Conservation (phyloP, 2,329 filamentous ascomycete species). For the Anisogramma anomala region DNA sequence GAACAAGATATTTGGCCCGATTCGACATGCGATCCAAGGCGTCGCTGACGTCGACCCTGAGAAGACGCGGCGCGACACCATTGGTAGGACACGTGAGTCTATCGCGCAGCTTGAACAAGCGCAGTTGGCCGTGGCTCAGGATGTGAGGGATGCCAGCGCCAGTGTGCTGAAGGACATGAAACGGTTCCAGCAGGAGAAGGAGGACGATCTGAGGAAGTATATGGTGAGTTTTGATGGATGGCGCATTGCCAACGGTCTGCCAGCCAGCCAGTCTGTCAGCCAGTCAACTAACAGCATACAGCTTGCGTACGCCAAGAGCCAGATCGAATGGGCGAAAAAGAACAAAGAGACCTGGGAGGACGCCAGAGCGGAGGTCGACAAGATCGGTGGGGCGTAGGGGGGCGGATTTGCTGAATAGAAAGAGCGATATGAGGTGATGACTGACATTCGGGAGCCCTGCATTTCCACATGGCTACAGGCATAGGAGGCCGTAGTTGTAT, state of each 20-base stretch:
- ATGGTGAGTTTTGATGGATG: conserved; percentile 92
- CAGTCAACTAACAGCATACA: conserved; percentile 25
- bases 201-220: conserved; percentile 83
- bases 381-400: conserved; percentile 57
- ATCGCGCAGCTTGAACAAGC: conserved; percentile 83
- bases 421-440: conserved; percentile 4
- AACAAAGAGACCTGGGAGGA: conserved; percentile 89
- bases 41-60: conserved; percentile 96
- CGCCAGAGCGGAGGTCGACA: conserved; percentile 73
- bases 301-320: conserved; percentile 85
- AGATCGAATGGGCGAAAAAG: conserved; percentile 89
- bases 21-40: conserved; percentile 90
- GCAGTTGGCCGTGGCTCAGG: conserved; percentile 73
- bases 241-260: too few species aligned
- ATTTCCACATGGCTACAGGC: neutral
- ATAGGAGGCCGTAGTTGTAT: conserved; percentile 10
- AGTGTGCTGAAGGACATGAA: conserved; percentile 84
- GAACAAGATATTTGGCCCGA: conserved; percentile 84
- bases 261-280: neutral
- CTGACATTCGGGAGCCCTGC: neutral
- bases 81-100: conserved; percentile 88
- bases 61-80: conserved; percentile 79
- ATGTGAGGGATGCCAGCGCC: conserved; percentile 83
- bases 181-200: conserved; percentile 89
- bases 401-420: neutral